Percentiles rank a stretch among this genome's conserved stretches.
These are phyloP conservation scores for Heliocybe sulcata DNA, from an alignment of 1,284 basidiomycete species.

Conservation along the genomic window DNA sequence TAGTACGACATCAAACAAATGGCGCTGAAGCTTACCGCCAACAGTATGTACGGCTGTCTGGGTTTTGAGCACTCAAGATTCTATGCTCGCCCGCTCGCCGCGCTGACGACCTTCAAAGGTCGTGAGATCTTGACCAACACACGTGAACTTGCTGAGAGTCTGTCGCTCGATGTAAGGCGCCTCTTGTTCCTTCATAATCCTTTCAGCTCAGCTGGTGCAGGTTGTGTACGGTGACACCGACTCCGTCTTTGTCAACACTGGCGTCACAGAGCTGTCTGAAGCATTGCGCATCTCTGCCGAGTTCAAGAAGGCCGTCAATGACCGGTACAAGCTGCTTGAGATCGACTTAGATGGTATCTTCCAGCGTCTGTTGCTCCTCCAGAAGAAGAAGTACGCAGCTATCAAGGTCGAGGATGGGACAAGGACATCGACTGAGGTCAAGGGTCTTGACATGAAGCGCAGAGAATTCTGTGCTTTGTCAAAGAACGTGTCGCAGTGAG, in stretches of 20 bases:
- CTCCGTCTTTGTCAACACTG: constrained; percentile 98
- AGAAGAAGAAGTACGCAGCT: constrained; percentile 99
- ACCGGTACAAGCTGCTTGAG: constrained; percentile 91
- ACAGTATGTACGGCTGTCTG: constrained; percentile 99
- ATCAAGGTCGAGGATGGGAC: constrained; percentile 84
- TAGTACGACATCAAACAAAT: constrained; percentile 97
- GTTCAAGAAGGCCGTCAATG: constrained; percentile 96
- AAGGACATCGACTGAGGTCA: constrained; percentile 81
- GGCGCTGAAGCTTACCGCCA: constrained; percentile 96
- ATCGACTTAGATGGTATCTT: constrained; percentile 97
- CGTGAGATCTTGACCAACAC: constrained; percentile 96
- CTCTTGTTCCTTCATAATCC: constrained; percentile 15
- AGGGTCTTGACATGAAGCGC: constrained; percentile 98
- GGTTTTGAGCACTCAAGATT: constrained; percentile 97
- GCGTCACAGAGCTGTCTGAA: constrained; percentile 81
- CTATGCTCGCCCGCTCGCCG: constrained; percentile 94
- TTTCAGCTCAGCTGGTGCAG: constrained; percentile 29
- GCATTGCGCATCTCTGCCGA: constrained; percentile 89
- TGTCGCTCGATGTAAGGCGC: constrained; percentile 61
- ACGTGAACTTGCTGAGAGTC: constrained; percentile 84
- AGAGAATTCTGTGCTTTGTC: constrained; percentile 92
- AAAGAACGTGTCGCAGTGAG: constrained; percentile 88
- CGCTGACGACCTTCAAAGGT: constrained; percentile 96
- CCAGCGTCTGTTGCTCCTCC: constrained; percentile 86
- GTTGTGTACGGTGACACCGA: constrained; percentile 99